phyloP scores from a whole-genome alignment of 495 filamentous ascomycete genomes.

The Tuber melanosporum region DNA sequence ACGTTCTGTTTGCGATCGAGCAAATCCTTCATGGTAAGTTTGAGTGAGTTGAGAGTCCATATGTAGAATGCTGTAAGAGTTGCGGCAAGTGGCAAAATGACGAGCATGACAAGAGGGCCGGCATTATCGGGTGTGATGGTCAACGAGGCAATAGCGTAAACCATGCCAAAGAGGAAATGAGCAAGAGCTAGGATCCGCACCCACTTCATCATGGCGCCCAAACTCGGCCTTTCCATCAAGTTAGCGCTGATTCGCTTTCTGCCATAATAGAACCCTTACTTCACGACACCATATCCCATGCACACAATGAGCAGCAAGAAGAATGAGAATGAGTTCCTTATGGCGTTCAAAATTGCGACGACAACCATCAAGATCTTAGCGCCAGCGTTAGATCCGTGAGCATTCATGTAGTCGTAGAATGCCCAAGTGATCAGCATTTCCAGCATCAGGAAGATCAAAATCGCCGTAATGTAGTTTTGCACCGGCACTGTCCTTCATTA shows the following conservation, averaged over 20 bases:
- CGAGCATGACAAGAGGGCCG: slow-evolving; percentile 86
- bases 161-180: slow-evolving; percentile 91
- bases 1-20: slow-evolving; percentile 85
- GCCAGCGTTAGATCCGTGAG: slow-evolving; percentile 69
- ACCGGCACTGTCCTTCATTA: slow-evolving; percentile 64
- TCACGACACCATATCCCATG: slow-evolving; percentile 98
- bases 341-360: slow-evolving; percentile 86
- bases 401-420: slow-evolving; percentile 94
- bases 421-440: slow-evolving; percentile 99
- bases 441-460: slow-evolving; percentile 84
- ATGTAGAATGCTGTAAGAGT: slow-evolving; percentile 97
- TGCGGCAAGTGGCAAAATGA: slow-evolving; percentile 84
- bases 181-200: slow-evolving; percentile 83
- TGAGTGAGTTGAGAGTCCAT: slow-evolving; percentile 95
- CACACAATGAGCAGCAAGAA: slow-evolving; percentile 97
- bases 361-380: slow-evolving; percentile 81
- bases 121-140: slow-evolving; percentile 76
- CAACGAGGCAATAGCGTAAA: slow-evolving; percentile 85
- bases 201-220: slow-evolving; percentile 89
- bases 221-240: slow-evolving; percentile 49
- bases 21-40: slow-evolving; percentile 90
- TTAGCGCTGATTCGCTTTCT: slow-evolving; percentile 6
- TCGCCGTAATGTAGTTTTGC: slow-evolving; percentile 99
- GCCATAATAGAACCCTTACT: slow-evolving; percentile 42
- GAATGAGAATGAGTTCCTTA: slow-evolving; percentile 94